These are phyloP conservation scores for Hymenoscyphus scutula DNA, from an alignment of 2,329 filamentous ascomycete species.

Conservation along the genomic window DNA sequence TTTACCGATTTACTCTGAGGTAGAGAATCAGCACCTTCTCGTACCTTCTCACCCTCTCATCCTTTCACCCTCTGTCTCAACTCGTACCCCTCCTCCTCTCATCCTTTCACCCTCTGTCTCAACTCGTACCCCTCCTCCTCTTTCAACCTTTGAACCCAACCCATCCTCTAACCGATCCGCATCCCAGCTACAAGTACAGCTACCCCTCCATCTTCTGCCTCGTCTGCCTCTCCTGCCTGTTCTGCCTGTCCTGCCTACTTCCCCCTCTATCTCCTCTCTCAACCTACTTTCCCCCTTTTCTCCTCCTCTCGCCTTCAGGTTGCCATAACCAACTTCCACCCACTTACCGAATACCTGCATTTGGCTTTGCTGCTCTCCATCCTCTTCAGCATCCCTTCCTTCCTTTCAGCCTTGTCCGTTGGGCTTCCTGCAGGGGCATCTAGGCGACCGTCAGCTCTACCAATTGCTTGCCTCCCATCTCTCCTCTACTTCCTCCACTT, in stretches of 20 bases:
- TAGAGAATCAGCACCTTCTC: too few relatives aligned
- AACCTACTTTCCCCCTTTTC: neutral
- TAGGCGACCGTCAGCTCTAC: constrained; percentile 1
- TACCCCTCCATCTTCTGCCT: too few relatives aligned
- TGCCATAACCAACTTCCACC: neutral
- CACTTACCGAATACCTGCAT: neutral
- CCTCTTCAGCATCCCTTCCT: neutral
- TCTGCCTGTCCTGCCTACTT: neutral
- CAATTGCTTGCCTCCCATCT: neutral
- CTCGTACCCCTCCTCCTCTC: too few relatives aligned
- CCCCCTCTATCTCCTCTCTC: neutral
- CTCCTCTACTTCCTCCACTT: too few relatives aligned
- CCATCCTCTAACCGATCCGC: neutral
- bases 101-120: too few relatives aligned
- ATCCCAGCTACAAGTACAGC: neutral
- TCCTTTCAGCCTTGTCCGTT: neutral
- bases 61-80: too few relatives aligned
- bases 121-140: too few relatives aligned
- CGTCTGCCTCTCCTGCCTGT: neutral
- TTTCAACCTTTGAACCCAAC: neutral
- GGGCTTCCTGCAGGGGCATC: neutral
- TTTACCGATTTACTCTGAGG: too few relatives aligned
- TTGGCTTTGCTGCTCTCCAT: neutral
- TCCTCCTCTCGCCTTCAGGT: neutral
- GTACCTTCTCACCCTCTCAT: too few relatives aligned